Base-by-base conservation (phyloP, 352 stramenopile genomes). In the Globisporangium canariense region DNA sequence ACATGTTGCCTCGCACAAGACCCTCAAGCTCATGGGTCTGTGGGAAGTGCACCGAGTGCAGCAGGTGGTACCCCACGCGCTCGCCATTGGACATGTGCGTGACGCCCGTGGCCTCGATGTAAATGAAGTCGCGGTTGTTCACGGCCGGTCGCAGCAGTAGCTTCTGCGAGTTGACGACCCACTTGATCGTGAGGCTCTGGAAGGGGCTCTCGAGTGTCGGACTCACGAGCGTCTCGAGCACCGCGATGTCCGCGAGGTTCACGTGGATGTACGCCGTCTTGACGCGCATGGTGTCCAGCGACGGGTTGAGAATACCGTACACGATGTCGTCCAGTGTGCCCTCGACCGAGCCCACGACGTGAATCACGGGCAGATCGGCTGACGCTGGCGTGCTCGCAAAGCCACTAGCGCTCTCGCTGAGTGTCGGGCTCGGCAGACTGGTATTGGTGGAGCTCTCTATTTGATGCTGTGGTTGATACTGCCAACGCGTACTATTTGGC, bases 201-300 rank as follows among this genome's bases (percentile, higher is more conserved):
- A 78, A 75, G 36, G 71, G 76, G 18, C 76, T 60, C 6, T 65
- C 58, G 25, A 56, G 50, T 7, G 62, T 70, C 7, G 74, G 76
- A 4, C 50, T 46, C 8, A 69, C 50, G 55, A 84, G 40, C 13
- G 74, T 69, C 14, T 67, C 74, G 45, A 84, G 65, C 60, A 84
- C 62, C 66, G 74, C 79, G 46, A 77, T 71, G 57, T 84, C 73
- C 20, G 62, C 63, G 16, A 84, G 61, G 18, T 69, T 69, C 32
- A 87, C 73, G 51, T 71, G 50, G 52, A 73, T 63, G 64, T 78
- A 81, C 28, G 68, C 70, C 22, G 73, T 70, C 40, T 79, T 77
- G 61, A 74, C 59, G 13, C 68, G 70, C 70, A 81, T 76, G 28
- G 59, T 66, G n/a, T 71, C 73, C 18, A 74, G 53, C 16, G 62